phyloP scores from a whole-genome alignment of 163 green algal genomes.

The Scenedesmus sp. region DNA sequence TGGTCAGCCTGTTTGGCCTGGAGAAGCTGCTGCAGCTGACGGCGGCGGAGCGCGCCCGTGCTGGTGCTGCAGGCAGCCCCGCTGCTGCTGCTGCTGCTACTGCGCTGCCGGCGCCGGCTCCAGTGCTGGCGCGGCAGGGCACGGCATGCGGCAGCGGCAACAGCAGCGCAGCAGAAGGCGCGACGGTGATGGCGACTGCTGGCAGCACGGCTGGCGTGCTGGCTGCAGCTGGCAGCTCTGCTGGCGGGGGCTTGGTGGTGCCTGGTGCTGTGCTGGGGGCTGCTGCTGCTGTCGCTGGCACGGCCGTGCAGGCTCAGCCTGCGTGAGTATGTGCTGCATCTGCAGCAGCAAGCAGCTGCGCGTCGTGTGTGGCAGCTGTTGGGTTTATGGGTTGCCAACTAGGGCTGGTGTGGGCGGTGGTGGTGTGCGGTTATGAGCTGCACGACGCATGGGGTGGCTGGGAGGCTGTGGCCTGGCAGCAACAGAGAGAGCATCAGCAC shows the following conservation, averaged over 20 bases:
- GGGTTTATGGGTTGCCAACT: background rate
- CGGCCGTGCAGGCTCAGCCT: conserved; percentile 20
- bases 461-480: background rate
- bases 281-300: background rate
- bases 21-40: conserved; percentile 49
- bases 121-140: background rate
- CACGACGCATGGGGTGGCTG: background rate
- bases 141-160: background rate
- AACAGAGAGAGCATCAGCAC: background rate
- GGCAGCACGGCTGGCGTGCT: background rate
- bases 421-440: background rate
- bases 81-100: background rate
- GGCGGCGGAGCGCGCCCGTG: background rate
- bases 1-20: conserved; percentile 58
- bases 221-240: background rate
- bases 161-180: background rate
- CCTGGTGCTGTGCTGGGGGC: background rate
- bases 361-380: background rate
- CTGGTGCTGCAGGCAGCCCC: background rate
- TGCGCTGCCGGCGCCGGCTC: background rate
- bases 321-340: background rate
- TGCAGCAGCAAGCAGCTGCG: background rate
- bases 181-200: background rate
- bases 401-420: background rate
- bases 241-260: background rate